A percentile compares a stretch with the other conserved stretches of the same genome.
phyloP scores from a whole-genome alignment of 208 protist genomes.

The Leishmania mexicana region DNA sequence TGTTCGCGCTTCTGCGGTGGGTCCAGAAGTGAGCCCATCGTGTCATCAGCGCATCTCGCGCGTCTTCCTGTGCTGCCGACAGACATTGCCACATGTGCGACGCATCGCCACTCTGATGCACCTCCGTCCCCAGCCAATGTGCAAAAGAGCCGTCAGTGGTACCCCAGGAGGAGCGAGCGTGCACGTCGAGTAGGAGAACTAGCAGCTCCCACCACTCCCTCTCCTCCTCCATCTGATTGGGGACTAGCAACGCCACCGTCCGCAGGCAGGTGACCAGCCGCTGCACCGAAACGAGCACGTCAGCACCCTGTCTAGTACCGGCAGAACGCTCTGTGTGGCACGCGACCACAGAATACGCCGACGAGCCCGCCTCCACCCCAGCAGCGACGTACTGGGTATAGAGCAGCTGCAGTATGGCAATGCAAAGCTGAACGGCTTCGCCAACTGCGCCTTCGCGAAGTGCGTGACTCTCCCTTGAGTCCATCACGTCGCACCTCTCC shows the following conservation, averaged over 20 bases:
- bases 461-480: neutral
- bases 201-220: constrained; percentile 28
- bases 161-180: neutral
- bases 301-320: neutral
- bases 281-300: neutral
- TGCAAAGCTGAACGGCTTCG: neutral
- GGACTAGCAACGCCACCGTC: neutral
- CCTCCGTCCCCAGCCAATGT: neutral
- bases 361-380: neutral
- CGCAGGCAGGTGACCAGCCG: neutral
- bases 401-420: constrained; percentile 11
- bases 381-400: neutral
- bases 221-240: neutral
- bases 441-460: neutral
- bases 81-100: neutral
- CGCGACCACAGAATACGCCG: no score
- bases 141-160: neutral
- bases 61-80: neutral
- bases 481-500: neutral
- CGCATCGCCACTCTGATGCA: neutral
- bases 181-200: constrained; percentile 7
- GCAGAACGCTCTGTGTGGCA: neutral
- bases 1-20: neutral
- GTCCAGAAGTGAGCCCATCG: neutral
- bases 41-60: neutral